Conservation (phyloP, 2,329 filamentous ascomycete species). For the Diaporthe ilicicola region DNA sequence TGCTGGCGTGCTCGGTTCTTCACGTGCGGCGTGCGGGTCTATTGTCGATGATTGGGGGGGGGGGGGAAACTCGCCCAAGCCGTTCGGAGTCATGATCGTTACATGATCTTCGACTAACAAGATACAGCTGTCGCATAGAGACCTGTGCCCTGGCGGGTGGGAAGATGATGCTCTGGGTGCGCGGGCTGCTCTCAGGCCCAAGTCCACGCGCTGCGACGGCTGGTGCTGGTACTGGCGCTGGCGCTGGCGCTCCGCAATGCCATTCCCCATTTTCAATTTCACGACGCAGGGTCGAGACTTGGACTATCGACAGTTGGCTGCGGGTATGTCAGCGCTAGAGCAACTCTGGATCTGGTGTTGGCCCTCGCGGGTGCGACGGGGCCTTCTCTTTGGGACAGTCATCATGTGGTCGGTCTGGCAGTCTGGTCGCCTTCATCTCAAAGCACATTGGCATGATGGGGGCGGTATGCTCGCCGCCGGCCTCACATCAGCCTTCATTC, state of each 20-base stretch:
- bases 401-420: not conserved
- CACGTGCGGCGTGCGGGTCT: not conserved
- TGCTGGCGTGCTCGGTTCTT: too few species aligned
- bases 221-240: constrained; percentile 13
- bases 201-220: not conserved
- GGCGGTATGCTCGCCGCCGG: not conserved
- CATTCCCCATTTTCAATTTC: constrained; percentile 22
- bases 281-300: constrained; percentile 13
- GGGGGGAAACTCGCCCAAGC: not conserved
- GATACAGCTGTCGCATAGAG: not conserved
- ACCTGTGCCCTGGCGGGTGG: not conserved
- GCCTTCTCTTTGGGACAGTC: constrained; percentile 6
- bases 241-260: too few species aligned
- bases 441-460: not conserved
- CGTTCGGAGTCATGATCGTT: constrained; percentile 4
- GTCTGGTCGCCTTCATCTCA: not conserved
- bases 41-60: not conserved
- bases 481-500: not conserved
- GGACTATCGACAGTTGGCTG: constrained; percentile 32
- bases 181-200: not conserved
- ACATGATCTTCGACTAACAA: constrained; percentile 2
- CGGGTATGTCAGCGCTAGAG: constrained; percentile 29
- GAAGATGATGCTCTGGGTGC: not conserved
- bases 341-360: constrained; percentile 12
- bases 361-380: not conserved